A percentile compares a stretch with the other conserved stretches of the same genome.
Evolutionary conservation across 2,329 filamentous ascomycete genomes (phyloP).

Genomic region (Trichoderma afroharzianum): DNA sequence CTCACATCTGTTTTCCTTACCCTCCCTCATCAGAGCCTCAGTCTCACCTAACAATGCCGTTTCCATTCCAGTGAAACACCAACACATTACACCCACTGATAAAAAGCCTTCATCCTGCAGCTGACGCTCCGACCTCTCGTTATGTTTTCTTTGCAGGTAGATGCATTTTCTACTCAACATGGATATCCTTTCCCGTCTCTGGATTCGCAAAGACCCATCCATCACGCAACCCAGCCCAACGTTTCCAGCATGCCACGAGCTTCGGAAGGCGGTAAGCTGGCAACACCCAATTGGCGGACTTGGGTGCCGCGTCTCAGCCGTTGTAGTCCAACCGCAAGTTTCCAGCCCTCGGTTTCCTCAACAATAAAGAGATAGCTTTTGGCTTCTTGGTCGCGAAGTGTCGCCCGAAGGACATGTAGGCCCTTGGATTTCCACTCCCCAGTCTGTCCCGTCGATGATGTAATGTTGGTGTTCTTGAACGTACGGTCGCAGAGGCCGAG

Average conservation of each 20-base stretch:
- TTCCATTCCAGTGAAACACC: constrained; percentile 28
- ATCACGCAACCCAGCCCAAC: constrained; percentile 48
- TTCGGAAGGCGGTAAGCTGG: constrained; percentile 52
- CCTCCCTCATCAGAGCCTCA: constrained; percentile 18
- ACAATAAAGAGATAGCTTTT: constrained; percentile 65
- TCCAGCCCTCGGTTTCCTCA: constrained; percentile 64
- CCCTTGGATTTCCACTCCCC: constrained; percentile 54
- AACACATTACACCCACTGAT: constrained; percentile 19
- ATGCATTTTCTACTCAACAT: background rate
- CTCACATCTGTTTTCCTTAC: constrained; percentile 8
- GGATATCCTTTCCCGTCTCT: background rate
- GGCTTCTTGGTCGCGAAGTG: constrained; percentile 61
- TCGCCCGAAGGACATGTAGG: constrained; percentile 61
- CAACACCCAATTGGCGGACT: constrained; percentile 56
- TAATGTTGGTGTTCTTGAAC: constrained; percentile 42
- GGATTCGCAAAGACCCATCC: background rate
- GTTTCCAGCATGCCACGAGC: constrained; percentile 54
- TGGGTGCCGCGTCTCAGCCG: constrained; percentile 58
- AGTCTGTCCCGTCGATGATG: constrained; percentile 41
- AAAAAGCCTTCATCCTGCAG: background rate
- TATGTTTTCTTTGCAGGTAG: background rate
- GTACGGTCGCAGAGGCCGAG: constrained; percentile 47
- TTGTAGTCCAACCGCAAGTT: constrained; percentile 60
- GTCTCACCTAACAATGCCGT: constrained; percentile 30
- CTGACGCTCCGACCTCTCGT: background rate